Conservation (phyloP, 805 yeast species). For the Kazachstania kunashirensis region DNA sequence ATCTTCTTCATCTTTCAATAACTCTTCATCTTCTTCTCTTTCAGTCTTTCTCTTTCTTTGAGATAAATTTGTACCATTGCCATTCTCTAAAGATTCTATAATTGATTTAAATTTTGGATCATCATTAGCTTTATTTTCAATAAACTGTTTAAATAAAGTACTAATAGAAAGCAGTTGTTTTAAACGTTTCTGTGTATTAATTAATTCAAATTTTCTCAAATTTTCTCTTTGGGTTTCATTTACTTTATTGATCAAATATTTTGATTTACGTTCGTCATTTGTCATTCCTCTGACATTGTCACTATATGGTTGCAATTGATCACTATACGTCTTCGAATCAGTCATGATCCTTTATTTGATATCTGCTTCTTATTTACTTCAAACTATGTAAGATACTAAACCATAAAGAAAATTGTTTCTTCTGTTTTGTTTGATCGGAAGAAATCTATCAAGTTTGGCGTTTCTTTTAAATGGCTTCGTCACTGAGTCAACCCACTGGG, state of each 20-base stretch:
- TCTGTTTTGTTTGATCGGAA: background rate
- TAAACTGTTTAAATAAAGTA: slow-evolving; percentile 57
- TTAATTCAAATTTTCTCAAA: slow-evolving; percentile 16
- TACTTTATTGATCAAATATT: slow-evolving; percentile 5
- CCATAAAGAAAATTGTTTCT: background rate
- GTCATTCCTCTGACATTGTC: slow-evolving; percentile 4
- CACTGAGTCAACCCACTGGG: background rate
- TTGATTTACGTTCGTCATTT: slow-evolving; percentile 5
- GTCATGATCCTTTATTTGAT: slow-evolving; percentile 9
- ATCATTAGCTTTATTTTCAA: slow-evolving; percentile 51
- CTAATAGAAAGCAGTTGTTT: slow-evolving; percentile 58
- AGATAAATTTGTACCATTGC: slow-evolving; percentile 7
- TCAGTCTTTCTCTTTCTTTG: slow-evolving; percentile 53
- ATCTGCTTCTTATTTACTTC: too few relatives aligned
- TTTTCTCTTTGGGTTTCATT: background rate
- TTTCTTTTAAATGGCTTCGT: too few relatives aligned
- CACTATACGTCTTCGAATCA: slow-evolving; percentile 10
- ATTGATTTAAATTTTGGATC: slow-evolving; percentile 50
- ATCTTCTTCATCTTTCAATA: slow-evolving; percentile 39
- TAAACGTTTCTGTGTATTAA: slow-evolving; percentile 58
- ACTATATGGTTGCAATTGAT: slow-evolving; percentile 11
- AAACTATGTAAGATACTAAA: background rate
- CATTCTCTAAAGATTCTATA: slow-evolving; percentile 32
- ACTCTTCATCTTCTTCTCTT: slow-evolving; percentile 69
- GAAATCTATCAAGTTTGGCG: slow-evolving; percentile 1